phyloP scores from a whole-genome alignment of 768 basidiomycete genomes.

The Boletus sp. region DNA sequence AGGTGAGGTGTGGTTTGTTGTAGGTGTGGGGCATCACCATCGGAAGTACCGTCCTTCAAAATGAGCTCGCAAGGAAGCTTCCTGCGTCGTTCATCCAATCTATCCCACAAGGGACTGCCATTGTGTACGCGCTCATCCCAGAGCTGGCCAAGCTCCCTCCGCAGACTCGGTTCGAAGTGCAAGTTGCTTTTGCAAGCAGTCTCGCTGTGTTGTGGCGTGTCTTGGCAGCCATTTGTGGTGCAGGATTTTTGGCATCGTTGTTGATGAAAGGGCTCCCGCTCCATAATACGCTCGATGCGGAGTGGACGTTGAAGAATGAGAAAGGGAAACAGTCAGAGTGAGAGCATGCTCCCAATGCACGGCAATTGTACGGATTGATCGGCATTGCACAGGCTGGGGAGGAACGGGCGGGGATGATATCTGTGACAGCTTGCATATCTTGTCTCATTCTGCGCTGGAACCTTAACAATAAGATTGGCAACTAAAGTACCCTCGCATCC shows the following conservation, averaged over 20 bases:
- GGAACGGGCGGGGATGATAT: too few relatives aligned
- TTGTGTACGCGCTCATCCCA: slow-evolving; percentile 48
- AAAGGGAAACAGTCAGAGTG: background rate
- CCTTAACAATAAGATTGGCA: too few relatives aligned
- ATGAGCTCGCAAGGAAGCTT: slow-evolving; percentile 41
- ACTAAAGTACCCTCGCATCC: too few relatives aligned
- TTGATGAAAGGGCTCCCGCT: slow-evolving; percentile 8
- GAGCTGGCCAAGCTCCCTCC: slow-evolving; percentile 34
- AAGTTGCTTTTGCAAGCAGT: slow-evolving; percentile 41
- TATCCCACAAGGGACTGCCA: slow-evolving; percentile 38
- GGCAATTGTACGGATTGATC: too few relatives aligned
- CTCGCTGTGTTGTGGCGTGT: slow-evolving; percentile 42
- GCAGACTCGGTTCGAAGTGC: slow-evolving; percentile 35
- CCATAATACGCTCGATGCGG: background rate
- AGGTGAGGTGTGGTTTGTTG: too few relatives aligned
- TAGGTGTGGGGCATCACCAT: slow-evolving; percentile 53
- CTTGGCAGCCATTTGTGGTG: slow-evolving; percentile 17
- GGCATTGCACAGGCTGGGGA: too few relatives aligned
- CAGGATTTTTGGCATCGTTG: slow-evolving; percentile 5
- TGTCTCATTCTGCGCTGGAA: too few relatives aligned
- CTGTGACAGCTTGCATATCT: too few relatives aligned
- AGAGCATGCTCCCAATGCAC: too few relatives aligned
- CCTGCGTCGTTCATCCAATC: slow-evolving; percentile 37
- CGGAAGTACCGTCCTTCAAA: slow-evolving; percentile 48
- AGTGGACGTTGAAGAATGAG: slow-evolving; percentile 1